Percentiles rank a stretch among this genome's conserved stretches.
These are phyloP conservation scores for Cladophialophora chaetospira DNA, from an alignment of 2,329 filamentous ascomycete genomes.

Conservation along the genomic window DNA sequence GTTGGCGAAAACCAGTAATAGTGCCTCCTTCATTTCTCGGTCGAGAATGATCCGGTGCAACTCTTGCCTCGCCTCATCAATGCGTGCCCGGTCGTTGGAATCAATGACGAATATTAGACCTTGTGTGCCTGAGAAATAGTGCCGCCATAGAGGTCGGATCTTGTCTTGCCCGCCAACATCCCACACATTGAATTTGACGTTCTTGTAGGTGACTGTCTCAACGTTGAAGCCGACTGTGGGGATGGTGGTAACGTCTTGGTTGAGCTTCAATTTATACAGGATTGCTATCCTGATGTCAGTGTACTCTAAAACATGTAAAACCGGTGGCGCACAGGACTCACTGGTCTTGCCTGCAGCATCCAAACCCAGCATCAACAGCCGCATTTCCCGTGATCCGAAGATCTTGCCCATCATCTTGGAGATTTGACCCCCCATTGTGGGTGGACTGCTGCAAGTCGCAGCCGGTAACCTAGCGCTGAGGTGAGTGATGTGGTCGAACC, in stretches of 20 bases:
- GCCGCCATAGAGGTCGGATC: slow-evolving; percentile 94
- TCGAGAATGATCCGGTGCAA: slow-evolving; percentile 97
- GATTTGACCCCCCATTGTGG: slow-evolving; percentile 84
- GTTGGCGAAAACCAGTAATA: slow-evolving; percentile 95
- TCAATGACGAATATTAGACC: slow-evolving; percentile 99
- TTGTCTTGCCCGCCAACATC: slow-evolving; percentile 99
- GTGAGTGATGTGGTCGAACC: neutral
- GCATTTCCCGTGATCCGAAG: slow-evolving; percentile 99
- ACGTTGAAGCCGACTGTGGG: slow-evolving; percentile 99
- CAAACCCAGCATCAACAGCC: slow-evolving; percentile 94
- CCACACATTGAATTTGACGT: slow-evolving; percentile 99
- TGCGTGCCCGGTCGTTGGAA: slow-evolving; percentile 84
- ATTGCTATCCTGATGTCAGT: slow-evolving; percentile 58
- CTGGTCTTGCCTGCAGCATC: slow-evolving; percentile 98
- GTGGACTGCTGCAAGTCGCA: neutral
- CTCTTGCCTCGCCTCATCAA: slow-evolving; percentile 91
- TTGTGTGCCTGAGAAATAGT: slow-evolving; percentile 96
- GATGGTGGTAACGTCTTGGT: slow-evolving; percentile 97
- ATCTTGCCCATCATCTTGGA: slow-evolving; percentile 98
- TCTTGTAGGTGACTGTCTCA: slow-evolving; percentile 98
- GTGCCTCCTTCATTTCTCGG: slow-evolving; percentile 93
- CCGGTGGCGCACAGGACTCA: slow-evolving; percentile 39
- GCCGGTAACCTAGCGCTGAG: neutral
- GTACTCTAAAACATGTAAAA: neutral
- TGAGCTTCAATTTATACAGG: slow-evolving; percentile 97